Conservation (phyloP, 768 basidiomycete species). For the Podaxis sp. region DNA sequence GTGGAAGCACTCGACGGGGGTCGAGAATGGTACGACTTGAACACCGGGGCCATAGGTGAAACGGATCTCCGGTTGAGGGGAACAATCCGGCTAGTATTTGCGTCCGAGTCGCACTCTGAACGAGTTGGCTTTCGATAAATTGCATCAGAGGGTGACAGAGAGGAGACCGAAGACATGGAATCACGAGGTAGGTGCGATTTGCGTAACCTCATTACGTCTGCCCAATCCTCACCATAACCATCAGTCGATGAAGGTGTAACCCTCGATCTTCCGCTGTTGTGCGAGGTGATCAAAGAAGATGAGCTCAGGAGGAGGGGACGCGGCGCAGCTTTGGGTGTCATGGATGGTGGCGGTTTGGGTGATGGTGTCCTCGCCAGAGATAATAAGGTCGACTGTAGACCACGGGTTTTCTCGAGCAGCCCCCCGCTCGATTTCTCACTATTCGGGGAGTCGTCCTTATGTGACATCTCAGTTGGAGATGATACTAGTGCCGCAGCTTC, state of each 20-base stretch:
- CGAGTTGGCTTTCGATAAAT: conserved; percentile 34
- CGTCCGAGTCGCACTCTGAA: conserved; percentile 61
- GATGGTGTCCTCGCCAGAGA: conserved; percentile 14
- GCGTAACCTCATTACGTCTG: conserved; percentile 43
- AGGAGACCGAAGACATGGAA: conserved; percentile 66
- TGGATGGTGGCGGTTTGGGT: conserved; percentile 30
- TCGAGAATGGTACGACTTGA: conserved; percentile 37
- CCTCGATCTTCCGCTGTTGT: conserved; percentile 22
- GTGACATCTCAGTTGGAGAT: conserved; percentile 18
- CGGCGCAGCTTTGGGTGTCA: conserved; percentile 52
- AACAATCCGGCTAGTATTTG: conserved; percentile 52
- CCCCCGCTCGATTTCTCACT: conserved; percentile 15
- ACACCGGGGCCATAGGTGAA: conserved; percentile 69
- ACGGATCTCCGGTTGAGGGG: conserved; percentile 65
- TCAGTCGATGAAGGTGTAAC: conserved; percentile 18
- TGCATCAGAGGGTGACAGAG: conserved; percentile 58
- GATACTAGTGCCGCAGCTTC: conserved; percentile 23
- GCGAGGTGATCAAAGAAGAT: conserved; percentile 40
- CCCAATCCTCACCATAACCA: conserved; percentile 38
- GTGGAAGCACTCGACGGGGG: conserved; percentile 42
- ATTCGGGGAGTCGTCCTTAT: conserved; percentile 7
- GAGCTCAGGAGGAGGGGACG: conserved; percentile 67
- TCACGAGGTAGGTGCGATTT: conserved; percentile 42
- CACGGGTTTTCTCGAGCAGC: conserved; percentile 25
- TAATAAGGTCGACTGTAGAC: conserved; percentile 12